These are phyloP conservation scores for Nemania sp. DNA, from an alignment of 2,329 filamentous ascomycete genomes.

Conservation along the genomic window DNA sequence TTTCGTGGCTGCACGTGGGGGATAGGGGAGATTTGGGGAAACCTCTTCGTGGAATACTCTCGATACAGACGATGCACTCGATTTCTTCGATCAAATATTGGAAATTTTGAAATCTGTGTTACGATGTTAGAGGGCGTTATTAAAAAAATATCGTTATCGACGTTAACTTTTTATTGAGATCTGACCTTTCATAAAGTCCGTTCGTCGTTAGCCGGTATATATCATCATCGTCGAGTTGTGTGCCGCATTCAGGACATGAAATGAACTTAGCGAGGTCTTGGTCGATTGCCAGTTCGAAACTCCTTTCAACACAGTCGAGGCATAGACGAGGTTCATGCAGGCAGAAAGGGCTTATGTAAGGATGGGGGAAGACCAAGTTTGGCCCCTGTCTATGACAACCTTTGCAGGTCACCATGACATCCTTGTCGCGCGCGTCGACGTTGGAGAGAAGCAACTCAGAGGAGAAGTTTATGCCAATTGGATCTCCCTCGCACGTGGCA, in stretches of 20 bases:
- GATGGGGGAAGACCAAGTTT: conserved; percentile 3
- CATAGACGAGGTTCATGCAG: conserved; percentile 9
- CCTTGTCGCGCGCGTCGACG: not conserved
- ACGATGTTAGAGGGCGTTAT: not conserved
- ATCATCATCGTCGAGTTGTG: conserved; percentile 5
- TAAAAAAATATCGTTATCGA: not conserved
- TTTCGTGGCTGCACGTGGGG: conserved; percentile 5
- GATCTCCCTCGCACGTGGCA: not conserved
- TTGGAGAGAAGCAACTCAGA: not conserved
- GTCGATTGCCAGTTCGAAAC: conserved; percentile 1
- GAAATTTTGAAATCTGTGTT: conserved; percentile 7
- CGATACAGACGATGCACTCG: conserved; percentile 12
- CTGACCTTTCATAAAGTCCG: conserved; percentile 8
- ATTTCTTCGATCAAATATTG: conserved; percentile 6
- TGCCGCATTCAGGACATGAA: conserved; percentile 10
- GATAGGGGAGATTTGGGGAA: conserved; percentile 9
- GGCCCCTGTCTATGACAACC: conserved; percentile 2
- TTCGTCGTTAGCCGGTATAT: conserved; percentile 2
- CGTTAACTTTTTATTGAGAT: not conserved
- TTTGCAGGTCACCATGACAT: conserved; percentile 6
- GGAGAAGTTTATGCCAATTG: not conserved
- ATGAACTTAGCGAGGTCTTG: conserved; percentile 6
- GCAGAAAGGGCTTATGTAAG: conserved; percentile 15
- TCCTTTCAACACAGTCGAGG: conserved; percentile 7
- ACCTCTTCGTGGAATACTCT: conserved; percentile 10